Conservation (phyloP, 306 rosid genomes). For the Rosa chinensis region DNA sequence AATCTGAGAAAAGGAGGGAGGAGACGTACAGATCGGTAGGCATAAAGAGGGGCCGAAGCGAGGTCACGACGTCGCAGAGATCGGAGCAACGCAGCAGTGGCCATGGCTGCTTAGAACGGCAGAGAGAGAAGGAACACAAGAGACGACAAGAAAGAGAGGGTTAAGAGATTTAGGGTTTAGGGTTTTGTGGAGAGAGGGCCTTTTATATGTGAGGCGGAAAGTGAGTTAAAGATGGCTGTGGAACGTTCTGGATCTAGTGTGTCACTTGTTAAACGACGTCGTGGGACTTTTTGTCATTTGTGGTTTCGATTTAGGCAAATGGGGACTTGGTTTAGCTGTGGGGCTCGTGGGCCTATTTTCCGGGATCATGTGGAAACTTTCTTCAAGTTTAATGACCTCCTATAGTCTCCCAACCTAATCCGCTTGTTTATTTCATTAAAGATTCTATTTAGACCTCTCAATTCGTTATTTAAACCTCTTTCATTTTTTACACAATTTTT, state of each 20-base stretch:
- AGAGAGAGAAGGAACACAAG: background rate
- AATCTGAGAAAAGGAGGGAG: background rate
- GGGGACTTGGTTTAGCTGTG: too few relatives aligned
- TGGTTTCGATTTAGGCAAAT: too few relatives aligned
- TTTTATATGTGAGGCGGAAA: slow-evolving; percentile 19
- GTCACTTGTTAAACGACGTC: background rate
- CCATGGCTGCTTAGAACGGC: slow-evolving; percentile 25
- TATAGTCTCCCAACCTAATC: too few relatives aligned
- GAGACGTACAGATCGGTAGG: slow-evolving; percentile 59
- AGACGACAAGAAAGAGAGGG: background rate
- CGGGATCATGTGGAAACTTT: too few relatives aligned
- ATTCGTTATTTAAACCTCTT: too few relatives aligned
- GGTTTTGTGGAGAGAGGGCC: slow-evolving; percentile 18
- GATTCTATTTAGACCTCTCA: too few relatives aligned
- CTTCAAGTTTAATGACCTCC: too few relatives aligned
- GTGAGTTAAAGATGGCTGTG: background rate
- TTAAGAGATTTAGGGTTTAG: slow-evolving; percentile 25
- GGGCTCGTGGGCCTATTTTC: too few relatives aligned
- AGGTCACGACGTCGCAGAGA: slow-evolving; percentile 37
- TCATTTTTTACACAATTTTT: too few relatives aligned
- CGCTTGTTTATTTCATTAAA: too few relatives aligned
- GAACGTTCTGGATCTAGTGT: slow-evolving; percentile 51
- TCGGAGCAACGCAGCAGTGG: slow-evolving; percentile 39
- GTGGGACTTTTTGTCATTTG: background rate
- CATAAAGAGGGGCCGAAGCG: slow-evolving; percentile 32